Conservation (phyloP, 495 filamentous ascomycete genomes). For the Penicillium ucsense region DNA sequence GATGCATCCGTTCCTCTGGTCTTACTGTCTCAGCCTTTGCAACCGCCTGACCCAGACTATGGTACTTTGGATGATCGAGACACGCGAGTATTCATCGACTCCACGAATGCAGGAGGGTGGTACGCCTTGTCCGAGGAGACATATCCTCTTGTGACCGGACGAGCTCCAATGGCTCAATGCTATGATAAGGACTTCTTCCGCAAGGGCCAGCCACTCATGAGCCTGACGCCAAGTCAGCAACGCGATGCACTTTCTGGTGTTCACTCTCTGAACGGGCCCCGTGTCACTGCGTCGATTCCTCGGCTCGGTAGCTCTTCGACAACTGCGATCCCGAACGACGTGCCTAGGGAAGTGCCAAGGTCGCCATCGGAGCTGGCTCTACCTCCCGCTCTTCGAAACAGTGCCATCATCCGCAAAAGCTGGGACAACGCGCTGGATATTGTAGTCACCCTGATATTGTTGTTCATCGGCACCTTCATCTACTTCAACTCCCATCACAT, state of each 20-base stretch:
- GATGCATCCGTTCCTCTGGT: conserved; percentile 55
- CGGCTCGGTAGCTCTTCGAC: conserved; percentile 25
- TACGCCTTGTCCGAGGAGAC: conserved; percentile 84
- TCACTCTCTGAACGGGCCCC: conserved; percentile 37
- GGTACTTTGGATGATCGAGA: conserved; percentile 46
- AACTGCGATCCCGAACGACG: conserved; percentile 28
- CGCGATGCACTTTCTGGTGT: conserved; percentile 44
- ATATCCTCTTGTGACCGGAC: conserved; percentile 73
- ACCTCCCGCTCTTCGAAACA: conserved; percentile 36
- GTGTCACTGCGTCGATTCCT: conserved; percentile 25
- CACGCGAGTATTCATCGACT: conserved; percentile 74
- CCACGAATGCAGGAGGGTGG: conserved; percentile 76
- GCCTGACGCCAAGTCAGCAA: conserved; percentile 31
- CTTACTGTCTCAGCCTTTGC: conserved; percentile 74
- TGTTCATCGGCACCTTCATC: conserved; percentile 38
- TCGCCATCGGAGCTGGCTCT: conserved; percentile 35
- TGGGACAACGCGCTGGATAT: conserved; percentile 45
- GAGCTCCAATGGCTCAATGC: conserved; percentile 53
- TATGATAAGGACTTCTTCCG: conserved; percentile 50
- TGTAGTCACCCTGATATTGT: conserved; percentile 34
- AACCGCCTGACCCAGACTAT: conserved; percentile 52
- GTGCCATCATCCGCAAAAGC: conserved; percentile 45
- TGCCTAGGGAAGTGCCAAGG: conserved; percentile 29
- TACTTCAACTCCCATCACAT: conserved; percentile 42
- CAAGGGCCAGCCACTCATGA: conserved; percentile 31